Evolutionary conservation across 192 early-diverging fungal species (phyloP), one percentile per base, ranked within the genome.

Genomic region (Backusella tarrabulga): DNA sequence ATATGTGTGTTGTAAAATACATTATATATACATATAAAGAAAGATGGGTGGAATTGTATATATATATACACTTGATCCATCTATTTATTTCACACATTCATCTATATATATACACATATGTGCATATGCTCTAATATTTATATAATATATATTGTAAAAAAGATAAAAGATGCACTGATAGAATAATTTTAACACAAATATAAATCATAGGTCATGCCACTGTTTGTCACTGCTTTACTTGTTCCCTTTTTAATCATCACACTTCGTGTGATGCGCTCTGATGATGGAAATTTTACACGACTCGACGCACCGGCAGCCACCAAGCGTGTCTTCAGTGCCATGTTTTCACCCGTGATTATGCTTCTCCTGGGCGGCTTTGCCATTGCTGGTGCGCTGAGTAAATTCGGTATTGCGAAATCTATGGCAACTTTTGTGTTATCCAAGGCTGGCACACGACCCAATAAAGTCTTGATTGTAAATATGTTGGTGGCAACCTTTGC

Each of bases 311-410:
- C 90, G 52, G 90, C 91, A 1, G 93, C 95, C 15, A 90, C 97
- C 26, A 94, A 95, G 80, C 85, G 83, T 35, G 92, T 99, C 68
- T 97, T 97, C 78, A 89, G 92, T 9, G 90, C 93, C 69, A 99
- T 99, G 97, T 97, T 97, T 78, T 93, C 93, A 17, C 93, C 97
- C 0, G 96, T 97, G 29, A 96, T 99, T 73, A 97, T 99, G 97
- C 83, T 99, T 6, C 86, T 99, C 1, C 87, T 99, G 17, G 96
- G 97, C 76, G 96, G 97, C 0, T 99, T 99, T 86, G 88, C 96
- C 7, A 90, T 99, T 71, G 97, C 96, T 9, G 94, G 92, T 12
- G 97, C 97, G 7, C 85, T 99, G 75, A 96, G 94, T 89, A 97
- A 97, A 86, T 96, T 96, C 83, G 90, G 93, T 77, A 96, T 99